Evolutionary conservation across 208 protist species (phyloP).

Genomic region (Acanthamoeba triangularis): DNA sequence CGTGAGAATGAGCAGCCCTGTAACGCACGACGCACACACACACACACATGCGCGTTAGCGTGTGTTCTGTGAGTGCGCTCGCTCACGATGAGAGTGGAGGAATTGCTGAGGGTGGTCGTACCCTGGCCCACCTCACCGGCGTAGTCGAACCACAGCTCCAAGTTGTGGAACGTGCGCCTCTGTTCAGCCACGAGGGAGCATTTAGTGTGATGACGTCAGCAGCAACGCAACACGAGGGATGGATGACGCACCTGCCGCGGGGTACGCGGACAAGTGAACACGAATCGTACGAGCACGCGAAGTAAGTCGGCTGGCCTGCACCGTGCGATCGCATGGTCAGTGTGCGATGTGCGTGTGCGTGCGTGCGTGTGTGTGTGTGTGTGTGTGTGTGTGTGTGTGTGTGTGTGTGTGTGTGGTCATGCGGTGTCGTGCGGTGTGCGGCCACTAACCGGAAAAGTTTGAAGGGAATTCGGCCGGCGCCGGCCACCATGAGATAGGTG

Average conservation of each 20-base stretch:
- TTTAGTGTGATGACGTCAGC: not conserved
- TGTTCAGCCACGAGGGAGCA: not conserved
- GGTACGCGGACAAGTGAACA: slow-evolving; percentile 28
- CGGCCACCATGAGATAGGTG: slow-evolving; percentile 58
- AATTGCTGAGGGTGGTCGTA: not conserved
- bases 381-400: not conserved
- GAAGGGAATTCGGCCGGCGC: slow-evolving; percentile 31
- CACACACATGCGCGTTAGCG: too few species aligned
- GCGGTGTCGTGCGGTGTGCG: too few species aligned
- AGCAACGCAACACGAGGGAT: too few species aligned
- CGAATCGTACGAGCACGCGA: not conserved
- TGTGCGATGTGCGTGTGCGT: not conserved
- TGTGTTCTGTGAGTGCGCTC: too few species aligned
- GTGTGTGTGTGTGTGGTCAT: not conserved
- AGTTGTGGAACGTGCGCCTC: slow-evolving; percentile 13
- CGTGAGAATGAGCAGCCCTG: not conserved
- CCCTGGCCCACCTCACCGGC: slow-evolving; percentile 52
- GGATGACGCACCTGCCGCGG: not conserved
- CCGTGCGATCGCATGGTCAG: too few species aligned
- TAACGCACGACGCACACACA: not conserved
- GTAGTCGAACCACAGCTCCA: slow-evolving; percentile 48
- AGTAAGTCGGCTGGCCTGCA: slow-evolving; percentile 13
- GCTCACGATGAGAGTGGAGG: too few species aligned
- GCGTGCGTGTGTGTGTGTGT: not conserved
- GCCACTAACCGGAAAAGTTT: slow-evolving; percentile 52